These are phyloP conservation scores for Apiospora marii DNA, from an alignment of 2,329 filamentous ascomycete genomes.

Conservation along the genomic window DNA sequence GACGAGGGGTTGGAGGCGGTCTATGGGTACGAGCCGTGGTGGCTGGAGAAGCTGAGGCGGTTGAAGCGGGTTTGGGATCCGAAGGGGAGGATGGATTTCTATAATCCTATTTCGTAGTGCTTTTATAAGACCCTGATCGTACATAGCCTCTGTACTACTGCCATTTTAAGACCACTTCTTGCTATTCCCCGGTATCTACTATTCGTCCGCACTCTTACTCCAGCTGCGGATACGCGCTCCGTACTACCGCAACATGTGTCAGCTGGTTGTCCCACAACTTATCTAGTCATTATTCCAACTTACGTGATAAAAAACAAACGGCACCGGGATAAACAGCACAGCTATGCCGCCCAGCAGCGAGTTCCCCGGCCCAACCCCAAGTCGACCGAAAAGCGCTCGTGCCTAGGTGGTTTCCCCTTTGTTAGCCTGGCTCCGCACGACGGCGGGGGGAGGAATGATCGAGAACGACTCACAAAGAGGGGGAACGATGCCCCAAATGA, in stretches of 20 bases:
- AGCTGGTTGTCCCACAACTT: neutral
- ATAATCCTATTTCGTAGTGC: neutral
- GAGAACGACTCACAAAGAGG: constrained; percentile 32
- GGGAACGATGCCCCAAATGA: constrained; percentile 36
- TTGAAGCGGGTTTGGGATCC: constrained; percentile 41
- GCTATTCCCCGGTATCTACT: neutral
- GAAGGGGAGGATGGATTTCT: constrained; percentile 25
- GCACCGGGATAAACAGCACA: constrained; percentile 34
- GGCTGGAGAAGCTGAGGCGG: constrained; percentile 33
- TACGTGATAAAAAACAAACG: constrained; percentile 33
- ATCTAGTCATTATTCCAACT: neutral
- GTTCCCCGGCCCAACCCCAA: constrained; percentile 34
- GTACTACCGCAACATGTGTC: neutral
- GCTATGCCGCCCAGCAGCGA: constrained; percentile 35
- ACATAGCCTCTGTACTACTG: no score
- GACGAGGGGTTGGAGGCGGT: constrained; percentile 38
- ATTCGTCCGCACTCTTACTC: neutral
- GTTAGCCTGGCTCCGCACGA: no score
- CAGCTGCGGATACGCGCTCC: neutral
- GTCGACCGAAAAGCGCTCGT: constrained; percentile 31
- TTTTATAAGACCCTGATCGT: neutral
- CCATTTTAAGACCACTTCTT: no score
- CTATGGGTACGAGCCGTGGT: constrained; percentile 35
- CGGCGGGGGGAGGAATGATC: no score
- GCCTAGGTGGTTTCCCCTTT: constrained; percentile 26